A percentile compares a stretch with the other conserved stretches of the same genome.
Conservation (phyloP, 805 yeast genomes). For the Starmerella vaccinii region DNA sequence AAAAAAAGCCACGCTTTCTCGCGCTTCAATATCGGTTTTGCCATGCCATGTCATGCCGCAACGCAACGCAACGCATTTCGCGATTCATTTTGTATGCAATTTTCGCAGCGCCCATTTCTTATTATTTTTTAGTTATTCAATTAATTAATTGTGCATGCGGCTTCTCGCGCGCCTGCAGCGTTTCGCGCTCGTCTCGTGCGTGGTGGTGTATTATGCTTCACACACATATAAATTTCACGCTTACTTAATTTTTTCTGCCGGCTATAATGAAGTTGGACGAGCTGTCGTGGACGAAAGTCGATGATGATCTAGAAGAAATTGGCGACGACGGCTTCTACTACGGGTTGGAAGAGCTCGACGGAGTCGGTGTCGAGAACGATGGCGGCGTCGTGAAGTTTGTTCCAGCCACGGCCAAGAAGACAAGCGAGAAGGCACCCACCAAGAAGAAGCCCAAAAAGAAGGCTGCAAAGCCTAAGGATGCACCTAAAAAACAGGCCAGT, state of each 20-base stretch:
- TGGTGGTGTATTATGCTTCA: no score
- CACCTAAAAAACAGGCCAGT: neutral
- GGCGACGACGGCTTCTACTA: constrained; percentile 87
- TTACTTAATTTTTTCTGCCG: constrained; percentile 6
- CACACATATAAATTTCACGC: neutral
- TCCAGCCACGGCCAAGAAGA: constrained; percentile 22
- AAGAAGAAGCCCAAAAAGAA: constrained; percentile 26
- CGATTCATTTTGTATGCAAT: no score
- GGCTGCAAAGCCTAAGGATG: constrained; percentile 9
- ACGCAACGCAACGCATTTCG: no score
- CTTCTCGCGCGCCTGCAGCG: no score
- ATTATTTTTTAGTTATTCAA: no score
- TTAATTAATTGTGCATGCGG: no score
- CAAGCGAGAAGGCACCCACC: constrained; percentile 35
- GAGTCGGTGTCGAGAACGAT: constrained; percentile 69
- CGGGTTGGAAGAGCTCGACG: constrained; percentile 70
- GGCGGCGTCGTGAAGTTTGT: constrained; percentile 50
- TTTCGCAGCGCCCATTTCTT: no score
- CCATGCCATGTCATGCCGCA: no score
- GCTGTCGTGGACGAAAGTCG: constrained; percentile 60
- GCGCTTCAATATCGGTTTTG: no score
- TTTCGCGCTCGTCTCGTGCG: neutral
- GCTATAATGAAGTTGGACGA: constrained; percentile 21
- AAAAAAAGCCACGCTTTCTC: no score
- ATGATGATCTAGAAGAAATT: constrained; percentile 37